phyloP scores from a whole-genome alignment of 2,329 filamentous ascomycete species.

The Exophiala oligosperma region DNA sequence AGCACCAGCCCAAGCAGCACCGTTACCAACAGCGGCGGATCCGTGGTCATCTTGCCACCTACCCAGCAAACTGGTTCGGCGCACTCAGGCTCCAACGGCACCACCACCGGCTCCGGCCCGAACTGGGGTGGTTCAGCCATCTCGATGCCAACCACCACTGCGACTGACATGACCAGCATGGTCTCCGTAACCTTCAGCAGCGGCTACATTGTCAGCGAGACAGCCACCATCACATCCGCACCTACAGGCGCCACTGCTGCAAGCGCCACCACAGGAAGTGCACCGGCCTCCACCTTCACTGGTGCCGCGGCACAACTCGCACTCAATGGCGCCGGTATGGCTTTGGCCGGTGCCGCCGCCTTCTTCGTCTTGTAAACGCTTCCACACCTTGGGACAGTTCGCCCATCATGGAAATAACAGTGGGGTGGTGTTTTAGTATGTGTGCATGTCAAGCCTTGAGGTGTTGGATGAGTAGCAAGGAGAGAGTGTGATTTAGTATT shows the following conservation, averaged over 20 bases:
- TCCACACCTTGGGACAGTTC: neutral
- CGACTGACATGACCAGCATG: neutral
- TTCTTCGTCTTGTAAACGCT: constrained; percentile 22
- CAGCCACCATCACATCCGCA: constrained; percentile 7
- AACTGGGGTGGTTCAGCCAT: neutral
- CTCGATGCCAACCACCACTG: neutral
- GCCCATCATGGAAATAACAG: neutral
- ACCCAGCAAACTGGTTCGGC: constrained; percentile 12
- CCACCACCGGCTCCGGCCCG: neutral
- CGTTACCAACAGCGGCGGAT: constrained; percentile 1
- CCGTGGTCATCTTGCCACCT: constrained; percentile 13
- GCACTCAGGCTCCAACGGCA: constrained; percentile 6
- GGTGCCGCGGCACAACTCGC: constrained; percentile 20
- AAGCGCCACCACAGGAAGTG: neutral
- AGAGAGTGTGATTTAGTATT: too few relatives aligned
- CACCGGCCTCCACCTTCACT: constrained; percentile 13
- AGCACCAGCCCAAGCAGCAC: constrained; percentile 1
- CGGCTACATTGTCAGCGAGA: neutral
- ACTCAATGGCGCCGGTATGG: constrained; percentile 19
- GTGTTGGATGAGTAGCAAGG: too few relatives aligned
- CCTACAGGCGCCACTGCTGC: neutral
- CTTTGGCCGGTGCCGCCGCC: constrained; percentile 20
- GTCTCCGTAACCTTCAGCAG: neutral
- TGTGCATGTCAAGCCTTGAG: too few relatives aligned
- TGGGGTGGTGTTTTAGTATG: neutral